Evolutionary conservation across 2,329 filamentous ascomycete genomes (phyloP), one percentile per base, ranked within the genome.

Genomic region (Hymenoscyphus scutula): DNA sequence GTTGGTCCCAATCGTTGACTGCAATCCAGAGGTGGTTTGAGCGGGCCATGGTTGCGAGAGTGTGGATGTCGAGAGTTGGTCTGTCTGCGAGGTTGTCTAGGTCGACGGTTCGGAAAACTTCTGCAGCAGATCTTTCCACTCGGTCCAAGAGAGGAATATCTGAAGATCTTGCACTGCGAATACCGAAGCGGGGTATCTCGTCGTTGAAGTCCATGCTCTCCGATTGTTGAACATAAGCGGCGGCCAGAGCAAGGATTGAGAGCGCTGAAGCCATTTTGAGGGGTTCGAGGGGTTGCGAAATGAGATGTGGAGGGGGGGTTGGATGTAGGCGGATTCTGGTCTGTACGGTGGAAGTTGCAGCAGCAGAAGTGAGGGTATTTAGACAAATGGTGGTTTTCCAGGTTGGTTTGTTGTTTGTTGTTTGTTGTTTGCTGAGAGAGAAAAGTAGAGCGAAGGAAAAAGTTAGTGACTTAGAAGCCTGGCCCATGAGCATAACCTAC

Each of bases 11-110:
- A 30, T 63, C 56, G 56, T 71, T 64, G 30, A 66, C 67, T 17
- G 70, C 72, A 27, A 73, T 62, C 71, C 70, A 73, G 27, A 74
- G 71, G 53, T 73, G 68, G 11, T 68, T 65, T 25, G 65, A 59
- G 23, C 70, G 60, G 13, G 66, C 60, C 65, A 73, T 70, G 11
- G 56, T 32, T 32, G 59, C 56, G 5, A 73, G 62, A 13, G 65
- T 34, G 25, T 60, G 56, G 11, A 66, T 65, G 45, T 70, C 65
- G 15, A 74, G 55, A 19, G 69, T 70, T 15, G 67, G 62, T 27
- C 67, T 62, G 38, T 70, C 66, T 17, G 66, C 62, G 15, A 71
- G 61, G 45, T 65, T 62, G 23, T 66, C 69, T 11, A 73, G 61
- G 53, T 65, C 64, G 29, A 65, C 69, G 17, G 62, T 65, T 56